A percentile compares a stretch with the other conserved stretches of the same genome.
Conservation (phyloP, 345 rosid species). For the Eucalyptus viminalis region DNA sequence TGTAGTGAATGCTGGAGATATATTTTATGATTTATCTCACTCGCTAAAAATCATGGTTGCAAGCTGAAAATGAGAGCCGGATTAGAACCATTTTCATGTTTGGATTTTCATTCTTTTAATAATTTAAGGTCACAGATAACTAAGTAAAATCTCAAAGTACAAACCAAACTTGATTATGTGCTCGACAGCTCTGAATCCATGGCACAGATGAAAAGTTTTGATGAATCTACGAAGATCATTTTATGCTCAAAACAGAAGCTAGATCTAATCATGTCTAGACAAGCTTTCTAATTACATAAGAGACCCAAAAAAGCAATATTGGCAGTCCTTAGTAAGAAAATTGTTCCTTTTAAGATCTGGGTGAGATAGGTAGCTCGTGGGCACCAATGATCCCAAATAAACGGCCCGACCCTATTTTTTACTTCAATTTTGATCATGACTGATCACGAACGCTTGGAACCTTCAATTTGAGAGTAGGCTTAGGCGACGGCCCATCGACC, state of each 20-base stretch:
- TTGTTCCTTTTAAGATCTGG: not conserved
- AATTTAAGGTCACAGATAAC: not conserved
- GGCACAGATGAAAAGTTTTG: rapidly evolving
- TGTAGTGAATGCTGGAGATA: not conserved
- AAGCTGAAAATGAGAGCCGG: not conserved
- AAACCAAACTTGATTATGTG: not conserved
- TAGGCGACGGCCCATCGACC: not conserved
- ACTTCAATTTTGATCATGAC: not conserved
- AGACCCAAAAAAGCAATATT: not conserved
- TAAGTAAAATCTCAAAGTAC: not conserved
- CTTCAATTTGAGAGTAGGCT: not conserved
- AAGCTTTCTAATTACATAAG: not conserved
- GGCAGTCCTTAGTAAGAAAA: not conserved
- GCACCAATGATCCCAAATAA: not conserved
- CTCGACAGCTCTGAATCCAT: not conserved
- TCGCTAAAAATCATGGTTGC: not conserved
- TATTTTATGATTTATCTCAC: too few relatives aligned
- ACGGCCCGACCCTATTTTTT: not conserved
- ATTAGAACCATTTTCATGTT: not conserved
- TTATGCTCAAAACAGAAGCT: rapidly evolving
- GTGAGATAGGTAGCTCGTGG: not conserved
- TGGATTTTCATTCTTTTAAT: not conserved
- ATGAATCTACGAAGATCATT: not conserved
- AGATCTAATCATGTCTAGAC: not conserved
- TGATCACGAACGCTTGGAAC: not conserved